Base-by-base conservation (phyloP, 345 rosid species). In the Raphanus sativus region DNA sequence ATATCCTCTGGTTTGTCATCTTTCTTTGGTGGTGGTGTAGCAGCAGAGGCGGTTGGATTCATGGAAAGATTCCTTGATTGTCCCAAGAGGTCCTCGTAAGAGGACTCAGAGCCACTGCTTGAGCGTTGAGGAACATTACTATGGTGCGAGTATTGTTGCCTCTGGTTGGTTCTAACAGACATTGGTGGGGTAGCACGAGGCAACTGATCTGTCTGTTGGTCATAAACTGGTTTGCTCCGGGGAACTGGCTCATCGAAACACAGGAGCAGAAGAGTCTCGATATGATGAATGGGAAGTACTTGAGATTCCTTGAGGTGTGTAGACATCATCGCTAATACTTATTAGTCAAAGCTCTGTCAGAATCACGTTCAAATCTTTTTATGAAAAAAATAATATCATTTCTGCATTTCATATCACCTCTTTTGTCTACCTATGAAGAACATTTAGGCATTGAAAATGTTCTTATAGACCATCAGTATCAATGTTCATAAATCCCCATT, bases 171-270 rank as follows among this genome's bases (percentile, higher is more conserved):
- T 82, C 77, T 91, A 61, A 85, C 75, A 65, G 98, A 96, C 77
- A 62, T 76, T 5, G 98, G 91, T 4, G 93, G 92, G 3, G 97
- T 95, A 69, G 87, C 89, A 52, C 92, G 81, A 59, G 97, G 92
- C 70, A 86, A 80, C 70, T 48, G 88, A 77, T 91, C 93, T 2
- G 77, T 38, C 8, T 2, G 40, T 70, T 87, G 88, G 69, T 91
- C 91, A 33, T 84, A 89, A 38, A 83, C 72, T 29, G 97, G 96
- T 40, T 86, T 79, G 30, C 65, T 54, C 50, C 0, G 48, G 6
- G 82, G 69, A 73, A 55, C 45, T 61, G 82, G 65, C 1, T 79
- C 69, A 73, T 79, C 78, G 34, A 67, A 79, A 72, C n/a, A 73
- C 0, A 61, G 77, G 77, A 73, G 59, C 45, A 13, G 69, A 77